Evolutionary conservation across 164 flowering plant species (phyloP), one percentile per base, ranked within the genome.

Genomic region (Pachysandra terminalis): DNA sequence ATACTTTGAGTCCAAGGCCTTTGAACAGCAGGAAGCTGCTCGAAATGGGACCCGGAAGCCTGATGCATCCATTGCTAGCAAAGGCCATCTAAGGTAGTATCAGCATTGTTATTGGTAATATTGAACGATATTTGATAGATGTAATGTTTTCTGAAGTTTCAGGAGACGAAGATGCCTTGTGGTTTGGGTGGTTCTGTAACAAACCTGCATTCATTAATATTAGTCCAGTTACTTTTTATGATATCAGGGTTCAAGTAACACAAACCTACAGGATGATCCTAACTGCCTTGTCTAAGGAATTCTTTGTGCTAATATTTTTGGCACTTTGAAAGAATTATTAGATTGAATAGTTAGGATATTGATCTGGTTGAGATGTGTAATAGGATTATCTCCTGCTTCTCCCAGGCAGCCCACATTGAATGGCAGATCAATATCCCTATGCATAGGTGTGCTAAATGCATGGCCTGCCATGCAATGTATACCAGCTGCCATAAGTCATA

Each of bases 11-110:
- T 92, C 99, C 57, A 95, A 95, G 84, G 97, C 99, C 71, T 84
- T 95, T 82, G 99, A 95, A 74, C 99, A 95, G 82, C 99, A 95
- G 85, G 99, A 95, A 87, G 99, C 99, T 76, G 97, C 96, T 68
- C 81, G 97, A 69, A 95, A 95, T 78, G 99, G 99, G 74, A 89
- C 96, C 32, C 75, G 84, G 61, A 95, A 88, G 81, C 99, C 99
- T 65, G 99, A 95, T 88, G 97, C 99, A 70, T 95, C 99, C 61
- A 95, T 95, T 65, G 97, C 99, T 77, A 95, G 99, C 86, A 95
- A 92, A 82, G 99, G 99, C 61, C 99, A 95, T 72, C 73, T 95
- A 23, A 95, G 99, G 99, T 92, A 81, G 56, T 51, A 57, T 56
- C 19, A 64, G 24, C 40, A 23, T 15, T 56, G n/a, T 66, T 52